These are phyloP conservation scores for Asterochloris erici DNA, from an alignment of 139 green algal species.

Conservation along the genomic window DNA sequence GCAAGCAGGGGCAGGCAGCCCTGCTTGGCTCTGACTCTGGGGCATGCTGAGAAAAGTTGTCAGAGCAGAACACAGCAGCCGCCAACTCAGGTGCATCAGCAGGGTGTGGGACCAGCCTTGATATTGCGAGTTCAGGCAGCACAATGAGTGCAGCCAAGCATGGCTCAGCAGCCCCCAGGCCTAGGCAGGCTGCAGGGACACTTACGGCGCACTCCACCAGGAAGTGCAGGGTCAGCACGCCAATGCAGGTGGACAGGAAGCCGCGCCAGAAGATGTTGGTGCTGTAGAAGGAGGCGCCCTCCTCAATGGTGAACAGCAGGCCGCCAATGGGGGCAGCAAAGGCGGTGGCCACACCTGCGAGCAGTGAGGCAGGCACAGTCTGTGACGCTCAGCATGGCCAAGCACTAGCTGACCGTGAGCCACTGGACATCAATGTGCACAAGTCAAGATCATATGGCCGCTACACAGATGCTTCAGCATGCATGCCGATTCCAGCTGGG, in stretches of 20 bases:
- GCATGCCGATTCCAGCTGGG: not conserved
- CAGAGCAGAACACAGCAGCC: no score
- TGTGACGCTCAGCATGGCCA: not conserved
- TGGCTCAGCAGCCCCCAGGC: no score
- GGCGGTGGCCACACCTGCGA: slow-evolving; percentile 53
- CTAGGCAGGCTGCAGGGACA: no score
- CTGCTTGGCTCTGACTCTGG: no score
- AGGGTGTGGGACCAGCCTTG: no score
- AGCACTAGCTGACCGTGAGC: not conserved
- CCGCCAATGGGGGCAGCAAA: slow-evolving; percentile 72
- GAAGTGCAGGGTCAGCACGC: slow-evolving; percentile 59
- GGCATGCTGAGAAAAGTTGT: no score
- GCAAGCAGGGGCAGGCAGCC: no score
- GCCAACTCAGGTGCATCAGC: no score
- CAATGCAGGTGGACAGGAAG: slow-evolving; percentile 64
- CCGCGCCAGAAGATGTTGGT: slow-evolving; percentile 61
- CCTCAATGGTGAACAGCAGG: slow-evolving; percentile 80
- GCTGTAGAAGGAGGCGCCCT: slow-evolving; percentile 84
- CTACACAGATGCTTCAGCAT: not conserved
- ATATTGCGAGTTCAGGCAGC: no score
- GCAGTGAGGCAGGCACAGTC: not conserved
- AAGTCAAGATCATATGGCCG: no score
- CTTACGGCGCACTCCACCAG: slow-evolving; percentile 22
- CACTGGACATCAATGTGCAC: not conserved
- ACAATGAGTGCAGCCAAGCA: no score